These are phyloP conservation scores for Tetramitus jugosus DNA, from an alignment of 208 protist genomes.

Conservation along the genomic window DNA sequence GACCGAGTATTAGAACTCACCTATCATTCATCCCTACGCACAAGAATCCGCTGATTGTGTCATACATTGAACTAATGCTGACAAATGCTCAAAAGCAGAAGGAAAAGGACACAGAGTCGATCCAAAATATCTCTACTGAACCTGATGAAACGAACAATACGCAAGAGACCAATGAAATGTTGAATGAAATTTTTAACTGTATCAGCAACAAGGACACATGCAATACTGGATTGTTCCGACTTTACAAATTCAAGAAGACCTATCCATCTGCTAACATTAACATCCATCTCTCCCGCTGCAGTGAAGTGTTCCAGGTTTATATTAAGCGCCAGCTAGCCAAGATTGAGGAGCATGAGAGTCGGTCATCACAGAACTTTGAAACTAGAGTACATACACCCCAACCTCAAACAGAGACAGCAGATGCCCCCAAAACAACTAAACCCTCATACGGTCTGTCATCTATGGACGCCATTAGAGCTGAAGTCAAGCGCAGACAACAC, in stretches of 20 bases:
- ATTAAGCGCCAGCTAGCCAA: constrained; percentile 26
- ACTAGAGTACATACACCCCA: too few species aligned
- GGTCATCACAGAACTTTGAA: too few species aligned
- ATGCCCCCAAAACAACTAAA: too few species aligned
- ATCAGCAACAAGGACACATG: not conserved
- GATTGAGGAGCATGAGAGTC: too few species aligned
- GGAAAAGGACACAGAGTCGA: not conserved
- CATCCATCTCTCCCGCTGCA: constrained; percentile 25
- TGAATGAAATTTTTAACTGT: not conserved
- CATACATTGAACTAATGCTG: constrained; percentile 32
- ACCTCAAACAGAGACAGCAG: too few species aligned
- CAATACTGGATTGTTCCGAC: not conserved
- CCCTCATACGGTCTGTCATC: too few species aligned
- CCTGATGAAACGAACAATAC: not conserved
- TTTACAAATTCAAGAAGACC: not conserved
- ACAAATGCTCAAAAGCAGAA: not conserved
- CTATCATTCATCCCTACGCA: constrained; percentile 23
- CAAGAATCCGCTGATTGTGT: constrained; percentile 29
- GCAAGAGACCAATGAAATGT: not conserved
- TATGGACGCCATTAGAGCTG: too few species aligned
- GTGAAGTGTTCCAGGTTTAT: constrained; percentile 32
- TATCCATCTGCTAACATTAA: not conserved
- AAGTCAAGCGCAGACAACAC: too few species aligned
- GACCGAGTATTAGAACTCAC: constrained; percentile 20
- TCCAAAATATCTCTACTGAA: not conserved